Conservation (phyloP, 495 filamentous ascomycete species). For the Chaetomium tenue region DNA sequence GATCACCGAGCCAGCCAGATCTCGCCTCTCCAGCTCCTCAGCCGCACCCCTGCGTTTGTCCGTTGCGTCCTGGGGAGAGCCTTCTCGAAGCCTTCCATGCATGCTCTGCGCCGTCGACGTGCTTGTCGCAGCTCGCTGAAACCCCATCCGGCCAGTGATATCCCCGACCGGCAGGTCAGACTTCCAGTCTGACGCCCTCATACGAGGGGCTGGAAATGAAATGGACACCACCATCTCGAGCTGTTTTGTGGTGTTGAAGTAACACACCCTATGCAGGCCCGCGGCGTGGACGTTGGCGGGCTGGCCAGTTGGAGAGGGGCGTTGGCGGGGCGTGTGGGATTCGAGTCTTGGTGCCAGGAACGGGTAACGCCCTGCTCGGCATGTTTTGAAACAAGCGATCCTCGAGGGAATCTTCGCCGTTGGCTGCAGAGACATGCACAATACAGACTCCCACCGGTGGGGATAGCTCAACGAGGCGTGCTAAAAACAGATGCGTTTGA, state of each 20-base stretch:
- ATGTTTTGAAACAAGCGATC: slow-evolving; percentile 29
- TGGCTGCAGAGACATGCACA: slow-evolving; percentile 7
- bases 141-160: slow-evolving; percentile 16
- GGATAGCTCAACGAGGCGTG: neutral
- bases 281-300: slow-evolving; percentile 9
- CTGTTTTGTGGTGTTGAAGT: slow-evolving; percentile 4
- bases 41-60: slow-evolving; percentile 18
- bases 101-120: slow-evolving; percentile 13
- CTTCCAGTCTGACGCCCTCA: slow-evolving; percentile 13
- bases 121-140: slow-evolving; percentile 13
- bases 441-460: neutral
- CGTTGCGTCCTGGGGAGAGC: neutral
- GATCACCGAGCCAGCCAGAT: slow-evolving; percentile 17
- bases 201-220: slow-evolving; percentile 15
- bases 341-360: slow-evolving; percentile 7
- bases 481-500: slow-evolving; percentile 19
- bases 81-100: slow-evolving; percentile 28
- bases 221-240: slow-evolving; percentile 12
- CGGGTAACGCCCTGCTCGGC: slow-evolving; percentile 8
- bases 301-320: slow-evolving; percentile 1
- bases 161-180: slow-evolving; percentile 17
- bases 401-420: slow-evolving; percentile 17
- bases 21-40: slow-evolving; percentile 3
- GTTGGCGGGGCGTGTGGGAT: slow-evolving; percentile 7
- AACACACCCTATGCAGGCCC: slow-evolving; percentile 14